Conservation (phyloP, 2,329 filamentous ascomycete species). For the Drechslera avenae region DNA sequence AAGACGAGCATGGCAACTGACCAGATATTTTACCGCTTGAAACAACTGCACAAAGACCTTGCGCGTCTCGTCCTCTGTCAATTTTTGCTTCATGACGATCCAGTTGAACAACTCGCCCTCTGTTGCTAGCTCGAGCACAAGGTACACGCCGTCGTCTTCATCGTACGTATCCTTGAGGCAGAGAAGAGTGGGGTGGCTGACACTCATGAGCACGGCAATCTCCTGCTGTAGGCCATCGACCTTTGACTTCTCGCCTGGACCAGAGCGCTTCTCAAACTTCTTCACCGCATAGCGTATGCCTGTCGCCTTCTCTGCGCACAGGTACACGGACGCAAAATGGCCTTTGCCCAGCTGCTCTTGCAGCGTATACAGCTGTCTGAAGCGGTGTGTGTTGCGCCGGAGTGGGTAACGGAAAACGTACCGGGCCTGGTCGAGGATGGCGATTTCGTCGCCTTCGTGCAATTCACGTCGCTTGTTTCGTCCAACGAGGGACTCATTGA, state of each 20-base stretch:
- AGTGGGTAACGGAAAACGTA: conserved; percentile 90
- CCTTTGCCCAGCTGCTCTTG: conserved; percentile 89
- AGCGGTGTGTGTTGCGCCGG: conserved; percentile 66
- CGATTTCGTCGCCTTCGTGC: conserved; percentile 87
- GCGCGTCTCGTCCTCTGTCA: conserved; percentile 81
- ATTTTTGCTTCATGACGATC: conserved; percentile 88
- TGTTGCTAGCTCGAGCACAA: conserved; percentile 86
- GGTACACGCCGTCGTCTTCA: conserved; percentile 85
- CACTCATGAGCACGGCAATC: conserved; percentile 95
- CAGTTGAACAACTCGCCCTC: conserved; percentile 96
- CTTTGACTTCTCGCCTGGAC: conserved; percentile 82
- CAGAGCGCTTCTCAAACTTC: conserved; percentile 84
- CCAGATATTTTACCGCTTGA: conserved; percentile 91
- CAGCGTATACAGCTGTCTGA: conserved; percentile 84
- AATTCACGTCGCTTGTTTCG: conserved; percentile 90
- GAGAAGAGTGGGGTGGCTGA: conserved; percentile 90
- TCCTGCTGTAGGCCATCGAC: conserved; percentile 90
- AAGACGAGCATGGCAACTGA: conserved; percentile 53
- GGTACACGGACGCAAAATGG: conserved; percentile 91
- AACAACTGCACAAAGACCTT: conserved; percentile 91
- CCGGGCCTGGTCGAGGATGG: conserved; percentile 79
- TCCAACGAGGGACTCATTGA: conserved; percentile 89
- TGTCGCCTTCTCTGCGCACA: conserved; percentile 83
- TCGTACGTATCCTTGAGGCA: conserved; percentile 96
- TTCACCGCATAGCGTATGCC: conserved; percentile 90